Evolutionary conservation across 495 filamentous ascomycete species (phyloP).

Genomic region (Xylaria longipes): DNA sequence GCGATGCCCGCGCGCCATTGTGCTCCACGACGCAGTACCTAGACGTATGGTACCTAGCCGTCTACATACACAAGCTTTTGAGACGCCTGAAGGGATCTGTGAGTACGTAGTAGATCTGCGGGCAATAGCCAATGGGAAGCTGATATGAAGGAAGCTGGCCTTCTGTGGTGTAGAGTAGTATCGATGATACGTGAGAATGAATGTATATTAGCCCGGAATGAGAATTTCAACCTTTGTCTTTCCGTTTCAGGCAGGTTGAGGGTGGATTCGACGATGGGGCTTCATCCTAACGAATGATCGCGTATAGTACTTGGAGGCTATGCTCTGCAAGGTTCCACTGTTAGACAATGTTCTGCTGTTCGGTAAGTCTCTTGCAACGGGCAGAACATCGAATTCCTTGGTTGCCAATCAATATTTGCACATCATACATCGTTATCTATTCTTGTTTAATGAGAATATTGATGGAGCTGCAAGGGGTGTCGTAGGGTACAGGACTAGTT

Average conservation of each 20-base stretch:
- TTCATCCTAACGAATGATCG: slow-evolving; percentile 1
- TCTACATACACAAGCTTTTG: slow-evolving; percentile 2
- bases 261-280: slow-evolving; percentile 16
- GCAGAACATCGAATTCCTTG: background rate
- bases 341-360: background rate
- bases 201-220: slow-evolving; percentile 17
- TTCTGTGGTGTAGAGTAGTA: slow-evolving; percentile 8
- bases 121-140: slow-evolving; percentile 17
- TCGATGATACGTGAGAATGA: background rate
- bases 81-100: background rate
- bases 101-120: slow-evolving; percentile 2
- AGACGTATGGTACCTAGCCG: slow-evolving; percentile 1
- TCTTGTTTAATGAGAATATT: background rate
- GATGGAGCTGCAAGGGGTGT: background rate
- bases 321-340: background rate
- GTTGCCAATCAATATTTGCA: background rate
- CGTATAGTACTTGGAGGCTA: slow-evolving; percentile 17
- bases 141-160: background rate
- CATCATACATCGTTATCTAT: background rate
- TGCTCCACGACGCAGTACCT: slow-evolving; percentile 14
- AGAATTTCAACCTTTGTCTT: slow-evolving; percentile 9
- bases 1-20: slow-evolving; percentile 6
- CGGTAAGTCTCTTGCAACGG: background rate
- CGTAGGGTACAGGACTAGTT: background rate
- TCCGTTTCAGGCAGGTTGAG: slow-evolving; percentile 27